Base-by-base conservation (phyloP, 176 grass and related monocot species). In the Aechmea fasciata region DNA sequence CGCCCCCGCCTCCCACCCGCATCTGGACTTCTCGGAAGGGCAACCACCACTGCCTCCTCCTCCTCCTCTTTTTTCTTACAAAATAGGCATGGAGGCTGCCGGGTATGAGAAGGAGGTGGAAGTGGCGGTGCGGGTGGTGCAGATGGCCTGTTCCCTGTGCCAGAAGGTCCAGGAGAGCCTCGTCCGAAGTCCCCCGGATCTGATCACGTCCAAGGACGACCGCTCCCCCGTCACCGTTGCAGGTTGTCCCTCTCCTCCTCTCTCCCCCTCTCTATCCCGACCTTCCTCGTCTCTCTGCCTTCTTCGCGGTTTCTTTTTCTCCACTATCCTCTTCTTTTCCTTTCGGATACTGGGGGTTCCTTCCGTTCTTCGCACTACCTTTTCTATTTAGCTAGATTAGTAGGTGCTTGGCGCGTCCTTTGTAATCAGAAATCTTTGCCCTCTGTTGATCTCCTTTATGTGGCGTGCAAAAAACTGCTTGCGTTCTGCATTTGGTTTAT, bases 211-310 rank as follows among this genome's bases (percentile, higher is more conserved):
- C 9, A 96, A 96, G 86, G 81, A 87, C 49, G 93, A 97, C 72
- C 65, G 75, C 41, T 97, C 93, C 61, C 88, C 79, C 5, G 93
- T 97, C 74, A 97, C 93, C n/a, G 79, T 92, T n/a, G 93, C 89
- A 13, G 93, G 93, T 96, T 78, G 22, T 24, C 63, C 6, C 54
- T 22, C 9, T 55, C 13, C 11, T 65, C n/a, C n/a, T n/a, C n/a
- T n/a, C 17, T 68, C 55, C 15, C 20, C 13, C 19, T 4, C 15
- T 61, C 17, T 61, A 0, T 18, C 2, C 17, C 15, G 55, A 10
- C 17, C 10, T 61, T 61, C n/a, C 13, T 51, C 26, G 10, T 78
- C 12, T 3, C 63, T 10, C 33, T 22, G 72, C 65, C 12, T 15
- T 52, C 13, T 48, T 57, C 17, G 15, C 28, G 25, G 10, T 33